These are phyloP conservation scores for Macrolepiota albuminosa DNA, from an alignment of 768 basidiomycete species.

Conservation along the genomic window DNA sequence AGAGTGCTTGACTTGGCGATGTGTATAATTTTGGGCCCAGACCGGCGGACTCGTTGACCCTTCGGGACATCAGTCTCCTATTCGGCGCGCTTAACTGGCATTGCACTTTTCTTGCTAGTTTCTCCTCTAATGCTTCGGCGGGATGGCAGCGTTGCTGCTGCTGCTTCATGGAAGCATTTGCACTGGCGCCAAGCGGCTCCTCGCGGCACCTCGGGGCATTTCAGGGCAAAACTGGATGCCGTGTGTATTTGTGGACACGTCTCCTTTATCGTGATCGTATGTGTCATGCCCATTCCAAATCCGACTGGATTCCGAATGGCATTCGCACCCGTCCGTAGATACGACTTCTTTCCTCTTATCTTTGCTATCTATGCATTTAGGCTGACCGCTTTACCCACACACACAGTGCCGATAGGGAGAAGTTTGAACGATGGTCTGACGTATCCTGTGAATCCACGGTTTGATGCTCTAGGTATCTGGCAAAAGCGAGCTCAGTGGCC, in stretches of 20 bases:
- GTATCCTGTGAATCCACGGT: constrained; percentile 70
- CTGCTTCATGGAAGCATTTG: not conserved
- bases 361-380: constrained; percentile 6
- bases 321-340: not conserved
- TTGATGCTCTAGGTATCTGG: constrained; percentile 66
- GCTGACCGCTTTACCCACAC: constrained; percentile 26
- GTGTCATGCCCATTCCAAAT: constrained; percentile 1
- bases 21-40: not conserved
- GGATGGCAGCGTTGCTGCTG: not conserved
- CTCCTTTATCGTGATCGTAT: too few species aligned
- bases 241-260: not conserved
- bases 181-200: not conserved
- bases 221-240: not conserved
- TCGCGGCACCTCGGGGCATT: not conserved
- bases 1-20: not conserved
- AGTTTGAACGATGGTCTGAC: constrained; percentile 52
- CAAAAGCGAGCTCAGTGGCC: constrained; percentile 69
- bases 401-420: constrained; percentile 49
- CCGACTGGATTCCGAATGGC: constrained; percentile 12
- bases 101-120: not conserved
- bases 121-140: not conserved
- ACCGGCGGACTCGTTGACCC: not conserved
- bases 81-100: not conserved
- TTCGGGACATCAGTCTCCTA: not conserved
- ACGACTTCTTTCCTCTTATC: constrained; percentile 6